These are phyloP conservation scores for Pseudocercospora fijiensis DNA, from an alignment of 2,329 filamentous ascomycete species.

Conservation along the genomic window DNA sequence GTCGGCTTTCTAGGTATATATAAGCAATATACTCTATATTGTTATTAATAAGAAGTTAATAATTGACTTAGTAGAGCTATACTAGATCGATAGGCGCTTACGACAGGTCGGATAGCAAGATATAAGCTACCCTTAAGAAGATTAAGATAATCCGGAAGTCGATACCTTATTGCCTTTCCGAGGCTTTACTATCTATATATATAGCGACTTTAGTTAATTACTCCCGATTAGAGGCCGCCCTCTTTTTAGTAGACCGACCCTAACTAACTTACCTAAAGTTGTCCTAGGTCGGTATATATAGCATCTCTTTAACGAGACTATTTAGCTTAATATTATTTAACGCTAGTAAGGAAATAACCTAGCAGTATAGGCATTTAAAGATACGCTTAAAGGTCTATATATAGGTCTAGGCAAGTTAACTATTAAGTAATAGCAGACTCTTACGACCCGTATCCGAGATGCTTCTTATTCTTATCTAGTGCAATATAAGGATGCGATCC, in stretches of 20 bases:
- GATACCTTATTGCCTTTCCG: not conserved
- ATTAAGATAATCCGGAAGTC: not conserved
- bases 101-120: too few species aligned
- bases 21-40: not conserved
- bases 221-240: not conserved
- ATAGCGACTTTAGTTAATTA: not conserved
- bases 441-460: not conserved
- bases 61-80: not conserved
- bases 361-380: not conserved
- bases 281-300: not conserved
- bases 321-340: not conserved
- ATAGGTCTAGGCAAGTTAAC: not conserved
- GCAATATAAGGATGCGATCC: not conserved
- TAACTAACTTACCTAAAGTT: not conserved
- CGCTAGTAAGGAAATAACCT: not conserved
- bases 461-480: not conserved
- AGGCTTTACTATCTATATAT: not conserved
- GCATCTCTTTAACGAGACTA: not conserved
- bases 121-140: too few species aligned
- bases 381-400: not conserved
- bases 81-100: not conserved
- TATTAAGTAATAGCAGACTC: not conserved
- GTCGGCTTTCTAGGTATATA: not conserved
- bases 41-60: not conserved
- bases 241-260: not conserved